Evolutionary conservation across 1,139 yeast genomes (phyloP).

Genomic region (Candida dubliniensis): DNA sequence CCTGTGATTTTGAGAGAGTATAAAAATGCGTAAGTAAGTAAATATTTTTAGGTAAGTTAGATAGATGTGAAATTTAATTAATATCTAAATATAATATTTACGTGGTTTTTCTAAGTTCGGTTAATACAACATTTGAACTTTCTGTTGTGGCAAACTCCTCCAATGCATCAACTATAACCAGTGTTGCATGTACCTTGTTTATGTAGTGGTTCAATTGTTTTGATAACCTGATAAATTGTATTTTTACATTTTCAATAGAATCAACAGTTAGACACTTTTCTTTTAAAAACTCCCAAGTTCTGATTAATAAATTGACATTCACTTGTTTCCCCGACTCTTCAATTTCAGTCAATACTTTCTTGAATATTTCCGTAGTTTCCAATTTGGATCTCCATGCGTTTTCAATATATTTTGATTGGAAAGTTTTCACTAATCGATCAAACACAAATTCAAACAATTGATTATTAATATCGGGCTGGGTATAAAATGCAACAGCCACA

Average conservation of each 20-base stretch:
- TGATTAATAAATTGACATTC: constrained; percentile 17
- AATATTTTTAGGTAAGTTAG: neutral
- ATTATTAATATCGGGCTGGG: constrained; percentile 18
- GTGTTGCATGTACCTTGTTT: constrained; percentile 11
- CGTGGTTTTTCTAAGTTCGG: constrained; percentile 23
- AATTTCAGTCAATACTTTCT: constrained; percentile 14
- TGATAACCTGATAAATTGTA: constrained; percentile 43
- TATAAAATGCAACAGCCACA: constrained; percentile 31
- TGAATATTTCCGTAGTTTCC: constrained; percentile 40
- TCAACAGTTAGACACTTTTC: constrained; percentile 39
- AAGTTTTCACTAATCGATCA: constrained; percentile 19
- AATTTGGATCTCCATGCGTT: constrained; percentile 63
- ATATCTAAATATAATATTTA: neutral
- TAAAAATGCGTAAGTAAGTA: constrained; percentile 46
- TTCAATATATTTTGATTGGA: constrained; percentile 33
- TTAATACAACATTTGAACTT: constrained; percentile 30
- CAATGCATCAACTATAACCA: constrained; percentile 23
- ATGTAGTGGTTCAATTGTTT: constrained; percentile 19
- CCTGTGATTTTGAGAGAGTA: constrained; percentile 95
- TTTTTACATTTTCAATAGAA: constrained; percentile 63
- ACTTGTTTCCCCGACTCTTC: constrained; percentile 11
- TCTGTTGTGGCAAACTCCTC: constrained; percentile 25
- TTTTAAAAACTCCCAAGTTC: constrained; percentile 26
- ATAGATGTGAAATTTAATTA: neutral
- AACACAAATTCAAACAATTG: constrained; percentile 29